Percentiles rank a stretch among this genome's conserved stretches.
Evolutionary conservation across 2,329 filamentous ascomycete species (phyloP).

Genomic region (Verticillium albo-atrum): DNA sequence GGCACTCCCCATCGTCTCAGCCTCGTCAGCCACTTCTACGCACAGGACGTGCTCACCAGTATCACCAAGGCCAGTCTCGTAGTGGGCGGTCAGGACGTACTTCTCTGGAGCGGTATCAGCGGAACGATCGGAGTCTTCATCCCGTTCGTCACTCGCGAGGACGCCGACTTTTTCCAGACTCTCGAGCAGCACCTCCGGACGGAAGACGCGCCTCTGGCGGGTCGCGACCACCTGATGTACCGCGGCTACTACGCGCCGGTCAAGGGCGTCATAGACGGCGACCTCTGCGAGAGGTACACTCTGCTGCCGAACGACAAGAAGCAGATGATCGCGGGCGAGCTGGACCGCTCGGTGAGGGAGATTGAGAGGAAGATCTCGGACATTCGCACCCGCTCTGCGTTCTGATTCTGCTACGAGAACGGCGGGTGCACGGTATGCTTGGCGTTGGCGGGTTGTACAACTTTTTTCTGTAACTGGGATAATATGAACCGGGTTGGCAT

Average conservation of each 20-base stretch:
- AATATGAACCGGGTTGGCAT: background rate
- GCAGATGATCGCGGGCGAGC: constrained; percentile 87
- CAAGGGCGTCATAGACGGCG: constrained; percentile 94
- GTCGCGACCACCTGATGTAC: constrained; percentile 93
- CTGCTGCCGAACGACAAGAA: constrained; percentile 84
- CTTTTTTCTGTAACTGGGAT: background rate
- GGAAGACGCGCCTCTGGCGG: constrained; percentile 83
- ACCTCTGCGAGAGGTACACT: constrained; percentile 89
- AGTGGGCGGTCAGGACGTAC: constrained; percentile 83
- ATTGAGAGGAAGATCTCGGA: constrained; percentile 93
- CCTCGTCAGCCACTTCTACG: constrained; percentile 83
- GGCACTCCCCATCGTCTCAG: constrained; percentile 81
- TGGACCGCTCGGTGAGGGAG: constrained; percentile 86
- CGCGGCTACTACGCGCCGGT: constrained; percentile 93
- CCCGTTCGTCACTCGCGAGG: constrained; percentile 85
- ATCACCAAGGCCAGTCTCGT: constrained; percentile 87
- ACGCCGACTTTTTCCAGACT: constrained; percentile 96
- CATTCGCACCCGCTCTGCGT: constrained; percentile 55
- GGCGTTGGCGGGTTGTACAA: background rate
- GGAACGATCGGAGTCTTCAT: constrained; percentile 92
- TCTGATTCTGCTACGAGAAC: constrained; percentile 26
- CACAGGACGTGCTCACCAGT: constrained; percentile 87
- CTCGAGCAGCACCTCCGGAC: constrained; percentile 83
- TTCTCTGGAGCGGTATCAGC: constrained; percentile 92
- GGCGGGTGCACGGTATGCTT: background rate